Conservation (phyloP, 2,329 filamentous ascomycete species). For the Cladophialophora psammophila region DNA sequence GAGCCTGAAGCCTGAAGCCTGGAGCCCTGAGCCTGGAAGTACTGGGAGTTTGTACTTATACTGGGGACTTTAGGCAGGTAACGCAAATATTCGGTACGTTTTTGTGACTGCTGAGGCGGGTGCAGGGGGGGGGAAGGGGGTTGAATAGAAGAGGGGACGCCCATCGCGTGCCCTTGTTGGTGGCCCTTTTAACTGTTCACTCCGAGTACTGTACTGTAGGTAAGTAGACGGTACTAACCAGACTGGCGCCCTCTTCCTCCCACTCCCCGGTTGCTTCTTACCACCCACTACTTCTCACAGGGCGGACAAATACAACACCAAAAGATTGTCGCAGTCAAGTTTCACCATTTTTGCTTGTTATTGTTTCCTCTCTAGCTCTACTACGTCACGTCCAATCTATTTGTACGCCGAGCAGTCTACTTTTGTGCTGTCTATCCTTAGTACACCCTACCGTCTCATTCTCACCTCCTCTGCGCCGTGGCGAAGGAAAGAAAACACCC, state of each 20-base stretch:
- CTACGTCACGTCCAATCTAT: constrained; percentile 12
- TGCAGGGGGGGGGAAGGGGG: neutral
- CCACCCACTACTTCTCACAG: neutral
- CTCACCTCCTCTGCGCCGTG: constrained; percentile 4
- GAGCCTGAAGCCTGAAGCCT: neutral
- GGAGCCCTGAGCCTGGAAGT: neutral
- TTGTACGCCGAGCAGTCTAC: neutral
- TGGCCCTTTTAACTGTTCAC: neutral
- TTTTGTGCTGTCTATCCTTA: constrained; percentile 6
- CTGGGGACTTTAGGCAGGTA: too few species aligned
- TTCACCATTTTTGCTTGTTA: constrained; percentile 15
- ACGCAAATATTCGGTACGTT: neutral
- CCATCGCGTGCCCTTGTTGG: constrained; percentile 1
- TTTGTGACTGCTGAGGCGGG: neutral
- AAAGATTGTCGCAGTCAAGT: constrained; percentile 16
- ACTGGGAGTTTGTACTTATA: neutral
- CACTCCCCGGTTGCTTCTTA: constrained; percentile 20
- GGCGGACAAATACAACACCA: neutral
- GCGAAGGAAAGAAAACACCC: constrained; percentile 3
- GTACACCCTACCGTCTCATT: neutral
- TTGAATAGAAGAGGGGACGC: neutral
- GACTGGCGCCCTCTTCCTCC: neutral
- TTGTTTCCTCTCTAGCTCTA: constrained; percentile 8
- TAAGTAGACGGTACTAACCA: neutral
- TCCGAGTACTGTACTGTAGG: neutral